phyloP scores from a whole-genome alignment of 441 rosid species.

The Bocquillonia castaneifolia region DNA sequence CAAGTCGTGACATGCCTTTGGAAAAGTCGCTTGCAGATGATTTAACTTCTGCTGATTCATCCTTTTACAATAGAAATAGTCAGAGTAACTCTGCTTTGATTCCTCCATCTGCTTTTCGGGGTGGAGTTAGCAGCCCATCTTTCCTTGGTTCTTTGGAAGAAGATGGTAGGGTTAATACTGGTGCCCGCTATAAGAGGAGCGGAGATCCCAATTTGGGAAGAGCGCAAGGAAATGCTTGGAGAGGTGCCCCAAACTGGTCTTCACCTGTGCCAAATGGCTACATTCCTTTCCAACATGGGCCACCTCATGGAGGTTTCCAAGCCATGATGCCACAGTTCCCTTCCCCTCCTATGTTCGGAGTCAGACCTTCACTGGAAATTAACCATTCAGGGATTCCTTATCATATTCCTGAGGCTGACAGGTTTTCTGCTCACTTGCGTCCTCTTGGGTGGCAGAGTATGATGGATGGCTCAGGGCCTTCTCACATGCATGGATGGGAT shows the following conservation, averaged over 20 bases:
- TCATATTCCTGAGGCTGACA: conserved; percentile 76
- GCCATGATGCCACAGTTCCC: conserved; percentile 78
- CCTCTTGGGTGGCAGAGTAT: conserved; percentile 96
- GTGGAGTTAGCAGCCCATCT: conserved; percentile 63
- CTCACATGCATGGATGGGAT: conserved; percentile 93
- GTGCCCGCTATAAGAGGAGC: conserved; percentile 59
- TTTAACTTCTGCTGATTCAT: conserved; percentile 51
- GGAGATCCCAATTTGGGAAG: conserved; percentile 63
- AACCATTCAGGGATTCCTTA: conserved; percentile 73
- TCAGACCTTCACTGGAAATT: conserved; percentile 83
- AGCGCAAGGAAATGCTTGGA: conserved; percentile 88
- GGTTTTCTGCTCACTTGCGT: conserved; percentile 77
- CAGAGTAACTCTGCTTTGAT: conserved; percentile 51
- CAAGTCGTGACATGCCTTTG: conserved; percentile 38
- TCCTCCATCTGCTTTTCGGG: conserved; percentile 64
- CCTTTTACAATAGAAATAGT: conserved; percentile 49
- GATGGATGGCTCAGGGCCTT: conserved; percentile 70
- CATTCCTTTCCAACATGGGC: conserved; percentile 86
- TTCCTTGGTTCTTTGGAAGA: conserved; percentile 64
- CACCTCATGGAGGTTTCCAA: conserved; percentile 77
- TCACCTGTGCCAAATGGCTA: conserved; percentile 75
- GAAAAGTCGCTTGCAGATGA: conserved; percentile 64
- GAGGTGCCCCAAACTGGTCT: conserved; percentile 86
- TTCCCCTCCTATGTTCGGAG: conserved; percentile 67
- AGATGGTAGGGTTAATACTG: conserved; percentile 46